phyloP scores from a whole-genome alignment of 73 alveolate species.

The Blepharisma japonicum region DNA sequence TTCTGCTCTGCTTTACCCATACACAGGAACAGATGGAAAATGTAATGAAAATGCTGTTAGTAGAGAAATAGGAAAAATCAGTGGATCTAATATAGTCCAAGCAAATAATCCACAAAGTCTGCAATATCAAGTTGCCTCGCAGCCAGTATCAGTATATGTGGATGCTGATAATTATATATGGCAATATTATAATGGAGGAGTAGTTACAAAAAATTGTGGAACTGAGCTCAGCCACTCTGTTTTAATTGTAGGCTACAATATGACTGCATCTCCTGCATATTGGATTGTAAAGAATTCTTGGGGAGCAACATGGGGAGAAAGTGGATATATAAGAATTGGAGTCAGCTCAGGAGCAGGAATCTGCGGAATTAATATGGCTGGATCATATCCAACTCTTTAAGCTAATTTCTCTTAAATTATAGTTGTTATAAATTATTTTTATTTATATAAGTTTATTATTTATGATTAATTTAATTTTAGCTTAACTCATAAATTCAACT shows the following conservation, averaged over 20 bases:
- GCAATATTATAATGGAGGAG: constrained; percentile 44
- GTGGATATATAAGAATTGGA: constrained; percentile 40
- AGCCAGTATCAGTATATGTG: constrained; percentile 44
- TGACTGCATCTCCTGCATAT: neutral
- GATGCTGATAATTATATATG: constrained; percentile 38
- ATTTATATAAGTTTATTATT: too few relatives aligned
- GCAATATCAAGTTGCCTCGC: neutral
- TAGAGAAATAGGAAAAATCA: neutral
- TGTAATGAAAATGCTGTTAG: neutral
- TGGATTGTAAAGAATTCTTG: constrained; percentile 50
- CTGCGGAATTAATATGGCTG: constrained; percentile 6
- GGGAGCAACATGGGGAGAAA: constrained; percentile 57
- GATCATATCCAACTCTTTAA: constrained; percentile 4
- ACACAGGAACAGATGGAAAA: constrained; percentile 38
- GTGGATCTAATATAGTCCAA: constrained; percentile 18
- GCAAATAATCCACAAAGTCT: neutral
- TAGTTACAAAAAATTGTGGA: constrained; percentile 28
- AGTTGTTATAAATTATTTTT: too few relatives aligned
- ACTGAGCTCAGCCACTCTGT: constrained; percentile 44
- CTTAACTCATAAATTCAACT: too few relatives aligned
- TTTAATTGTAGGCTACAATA: constrained; percentile 37
- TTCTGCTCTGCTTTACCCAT: constrained; percentile 55
- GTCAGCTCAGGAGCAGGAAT: constrained; percentile 1
- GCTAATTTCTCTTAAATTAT: too few relatives aligned
- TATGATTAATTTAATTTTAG: too few relatives aligned